Conservation (phyloP, 1,284 basidiomycete species). For the Apiotrichum akiyoshidainum region DNA sequence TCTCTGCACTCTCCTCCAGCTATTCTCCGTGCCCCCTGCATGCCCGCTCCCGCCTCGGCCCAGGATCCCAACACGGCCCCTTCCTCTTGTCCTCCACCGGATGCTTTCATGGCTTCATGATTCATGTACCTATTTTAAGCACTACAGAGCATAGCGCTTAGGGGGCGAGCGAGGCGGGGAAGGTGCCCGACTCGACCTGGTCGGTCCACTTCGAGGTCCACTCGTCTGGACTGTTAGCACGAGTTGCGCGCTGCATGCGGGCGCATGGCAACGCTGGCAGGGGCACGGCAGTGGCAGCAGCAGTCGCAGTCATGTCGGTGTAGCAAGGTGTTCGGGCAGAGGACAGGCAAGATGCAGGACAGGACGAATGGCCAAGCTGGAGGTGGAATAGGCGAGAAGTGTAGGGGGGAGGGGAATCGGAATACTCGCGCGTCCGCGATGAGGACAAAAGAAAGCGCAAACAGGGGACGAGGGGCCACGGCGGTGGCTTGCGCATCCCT, state of each 20-base stretch:
- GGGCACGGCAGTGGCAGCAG: neutral
- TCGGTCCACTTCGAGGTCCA: constrained; percentile 88
- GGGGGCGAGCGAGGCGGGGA: constrained; percentile 83
- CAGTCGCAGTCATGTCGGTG: constrained; percentile 6
- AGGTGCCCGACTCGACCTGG: constrained; percentile 84
- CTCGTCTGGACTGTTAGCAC: constrained; percentile 60
- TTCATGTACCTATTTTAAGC: constrained; percentile 10
- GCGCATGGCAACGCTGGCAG: too few relatives aligned
- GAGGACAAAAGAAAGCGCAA: too few relatives aligned
- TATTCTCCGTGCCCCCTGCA: too few relatives aligned
- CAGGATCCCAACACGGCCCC: neutral
- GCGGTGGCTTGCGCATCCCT: too few relatives aligned
- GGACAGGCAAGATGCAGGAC: too few relatives aligned
- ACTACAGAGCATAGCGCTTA: constrained; percentile 29
- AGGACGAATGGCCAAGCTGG: too few relatives aligned
- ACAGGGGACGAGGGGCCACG: neutral
- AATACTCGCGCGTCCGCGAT: too few relatives aligned
- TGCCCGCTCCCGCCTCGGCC: too few relatives aligned
- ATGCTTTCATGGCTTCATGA: neutral
- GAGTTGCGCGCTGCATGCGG: neutral
- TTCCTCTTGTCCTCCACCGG: neutral
- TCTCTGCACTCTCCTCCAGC: too few relatives aligned
- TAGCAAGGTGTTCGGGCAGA: too few relatives aligned
- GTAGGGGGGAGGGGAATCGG: too few relatives aligned
- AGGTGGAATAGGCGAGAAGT: too few relatives aligned